Percentiles rank a stretch among this genome's conserved stretches.
Conservation (phyloP, 768 basidiomycete genomes). For the Lactarius hengduanensis region DNA sequence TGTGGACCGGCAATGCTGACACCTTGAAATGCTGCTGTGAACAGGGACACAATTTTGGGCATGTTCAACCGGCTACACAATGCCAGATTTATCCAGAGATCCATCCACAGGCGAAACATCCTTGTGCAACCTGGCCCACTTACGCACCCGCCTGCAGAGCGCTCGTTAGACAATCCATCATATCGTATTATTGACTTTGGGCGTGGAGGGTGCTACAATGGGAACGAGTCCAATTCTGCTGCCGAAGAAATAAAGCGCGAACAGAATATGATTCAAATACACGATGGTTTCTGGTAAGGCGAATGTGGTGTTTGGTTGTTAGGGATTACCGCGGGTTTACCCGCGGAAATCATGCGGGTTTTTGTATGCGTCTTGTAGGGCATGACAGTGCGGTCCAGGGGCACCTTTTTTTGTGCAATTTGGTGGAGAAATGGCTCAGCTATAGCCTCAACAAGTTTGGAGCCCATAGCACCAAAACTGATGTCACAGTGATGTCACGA, state of each 20-base stretch:
- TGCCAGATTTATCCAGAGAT: conserved; percentile 42
- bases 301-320: no score
- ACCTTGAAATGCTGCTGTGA: not conserved
- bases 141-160: conserved; percentile 33
- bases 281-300: no score
- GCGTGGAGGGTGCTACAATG: conserved; percentile 27
- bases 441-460: no score
- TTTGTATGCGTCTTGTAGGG: no score
- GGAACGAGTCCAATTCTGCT: not conserved
- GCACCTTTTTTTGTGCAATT: no score
- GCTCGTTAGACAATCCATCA: conserved; percentile 35
- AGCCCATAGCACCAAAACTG: no score
- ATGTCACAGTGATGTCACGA: no score
- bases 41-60: conserved; percentile 34
- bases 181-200: conserved; percentile 57
- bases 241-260: not conserved
- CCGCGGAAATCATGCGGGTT: no score
- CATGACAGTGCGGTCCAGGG: no score
- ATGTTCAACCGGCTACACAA: conserved; percentile 44
- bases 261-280: no score
- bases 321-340: no score
- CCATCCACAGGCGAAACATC: conserved; percentile 44
- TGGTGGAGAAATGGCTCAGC: no score
- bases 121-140: conserved; percentile 45
- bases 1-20: not conserved